Evolutionary conservation across 108 stramenopile genomes (phyloP).

Genomic region (Phaeodactylum tricornutum): DNA sequence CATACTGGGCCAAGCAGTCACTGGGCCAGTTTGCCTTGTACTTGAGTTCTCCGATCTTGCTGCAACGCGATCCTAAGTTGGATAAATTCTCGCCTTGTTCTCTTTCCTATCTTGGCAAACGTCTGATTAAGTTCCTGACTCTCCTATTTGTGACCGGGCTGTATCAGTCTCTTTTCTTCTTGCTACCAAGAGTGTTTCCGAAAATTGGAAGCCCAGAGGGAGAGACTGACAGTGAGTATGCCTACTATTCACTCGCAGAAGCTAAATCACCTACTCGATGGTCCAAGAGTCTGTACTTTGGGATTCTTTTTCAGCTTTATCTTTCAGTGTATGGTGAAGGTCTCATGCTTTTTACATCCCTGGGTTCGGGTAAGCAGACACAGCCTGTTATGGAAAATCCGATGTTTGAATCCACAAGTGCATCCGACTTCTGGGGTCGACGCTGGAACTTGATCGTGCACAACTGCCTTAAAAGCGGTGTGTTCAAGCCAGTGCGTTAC

Average conservation of each 20-base stretch:
- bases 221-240: too few relatives aligned
- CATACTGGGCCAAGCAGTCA: slow-evolving; percentile 11
- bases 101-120: too few relatives aligned
- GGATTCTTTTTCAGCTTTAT: slow-evolving; percentile 47
- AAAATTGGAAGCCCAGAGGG: background rate
- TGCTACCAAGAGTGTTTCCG: slow-evolving; percentile 2
- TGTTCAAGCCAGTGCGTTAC: slow-evolving; percentile 52
- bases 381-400: slow-evolving; percentile 33
- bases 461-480: slow-evolving; percentile 47
- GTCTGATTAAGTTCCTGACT: slow-evolving; percentile 8
- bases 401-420: slow-evolving; percentile 33
- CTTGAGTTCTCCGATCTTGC: slow-evolving; percentile 14
- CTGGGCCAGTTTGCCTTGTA: slow-evolving; percentile 14
- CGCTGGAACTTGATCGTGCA: slow-evolving; percentile 68
- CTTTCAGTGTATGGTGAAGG: slow-evolving; percentile 46
- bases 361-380: slow-evolving; percentile 16
- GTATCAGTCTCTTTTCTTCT: slow-evolving; percentile 14
- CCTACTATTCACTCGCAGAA: slow-evolving; percentile 14
- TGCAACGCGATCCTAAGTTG: slow-evolving; percentile 7
- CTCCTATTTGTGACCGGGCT: slow-evolving; percentile 13
- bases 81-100: too few relatives aligned
- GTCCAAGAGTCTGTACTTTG: background rate
- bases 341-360: slow-evolving; percentile 20
- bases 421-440: slow-evolving; percentile 63
- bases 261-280: slow-evolving; percentile 4